Percentiles rank a stretch among this genome's conserved stretches.
phyloP scores from a whole-genome alignment of 305 asterid genomes.

The Fraxinus baroniana region DNA sequence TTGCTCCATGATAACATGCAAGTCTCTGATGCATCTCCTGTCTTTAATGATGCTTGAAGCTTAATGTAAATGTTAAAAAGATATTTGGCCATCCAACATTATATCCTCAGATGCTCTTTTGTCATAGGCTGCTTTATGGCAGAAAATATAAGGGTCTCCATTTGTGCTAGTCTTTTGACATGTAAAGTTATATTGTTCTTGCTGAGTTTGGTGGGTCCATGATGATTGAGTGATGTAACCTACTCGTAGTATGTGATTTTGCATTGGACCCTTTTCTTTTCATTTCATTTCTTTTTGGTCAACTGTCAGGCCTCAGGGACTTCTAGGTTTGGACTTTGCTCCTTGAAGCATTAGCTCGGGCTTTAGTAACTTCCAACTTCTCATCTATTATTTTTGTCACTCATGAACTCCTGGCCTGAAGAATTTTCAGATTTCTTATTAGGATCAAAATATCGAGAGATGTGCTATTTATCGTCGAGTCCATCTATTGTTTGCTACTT shows the following conservation, averaged over 20 bases:
- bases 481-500: not conserved
- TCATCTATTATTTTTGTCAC: not conserved
- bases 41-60: not conserved
- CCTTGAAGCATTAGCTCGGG: not conserved
- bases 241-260: not conserved
- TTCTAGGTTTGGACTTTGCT: not conserved
- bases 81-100: not conserved
- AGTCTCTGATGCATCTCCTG: not conserved
- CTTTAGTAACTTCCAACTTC: not conserved
- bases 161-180: not conserved
- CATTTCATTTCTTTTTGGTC: not conserved
- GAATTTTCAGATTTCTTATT: constrained; percentile 1
- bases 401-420: not conserved
- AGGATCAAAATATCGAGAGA: not conserved
- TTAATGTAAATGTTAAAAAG: not conserved
- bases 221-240: not conserved
- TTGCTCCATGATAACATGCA: not conserved
- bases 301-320: not conserved
- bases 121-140: not conserved
- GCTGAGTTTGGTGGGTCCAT: not conserved
- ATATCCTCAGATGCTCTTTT: not conserved
- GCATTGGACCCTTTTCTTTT: not conserved
- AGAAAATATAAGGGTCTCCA: not conserved
- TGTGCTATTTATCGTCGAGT: not conserved
- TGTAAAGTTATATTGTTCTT: not conserved